Percentiles rank a stretch among this genome's conserved stretches.
Evolutionary conservation across 805 yeast species (phyloP).

Genomic region (Metschnikowia sp.): DNA sequence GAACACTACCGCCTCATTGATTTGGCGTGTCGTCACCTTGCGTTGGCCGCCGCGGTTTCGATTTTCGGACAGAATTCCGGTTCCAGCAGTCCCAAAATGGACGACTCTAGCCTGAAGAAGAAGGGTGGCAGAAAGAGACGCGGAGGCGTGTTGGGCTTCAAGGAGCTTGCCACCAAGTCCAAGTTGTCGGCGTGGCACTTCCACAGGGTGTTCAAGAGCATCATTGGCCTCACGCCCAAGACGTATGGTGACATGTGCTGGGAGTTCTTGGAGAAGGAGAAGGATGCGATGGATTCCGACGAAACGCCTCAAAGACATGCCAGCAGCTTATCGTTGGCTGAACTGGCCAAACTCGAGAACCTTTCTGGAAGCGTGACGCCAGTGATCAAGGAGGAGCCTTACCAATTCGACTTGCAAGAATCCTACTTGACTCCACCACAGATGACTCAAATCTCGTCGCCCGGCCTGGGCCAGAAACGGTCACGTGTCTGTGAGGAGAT

Average conservation of each 20-base stretch:
- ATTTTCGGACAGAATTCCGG: conserved; percentile 24
- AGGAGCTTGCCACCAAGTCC: conserved; percentile 81
- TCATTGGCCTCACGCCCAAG: conserved; percentile 84
- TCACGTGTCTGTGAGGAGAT: conserved; percentile 6
- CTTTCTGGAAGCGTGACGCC: background rate
- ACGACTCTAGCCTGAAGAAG: conserved; percentile 8
- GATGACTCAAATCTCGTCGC: background rate
- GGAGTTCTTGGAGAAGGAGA: conserved; percentile 45
- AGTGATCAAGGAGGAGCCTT: conserved; percentile 3
- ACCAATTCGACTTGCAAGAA: background rate
- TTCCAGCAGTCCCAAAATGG: conserved; percentile 21
- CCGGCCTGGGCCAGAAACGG: conserved; percentile 7
- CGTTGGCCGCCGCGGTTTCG: conserved; percentile 65
- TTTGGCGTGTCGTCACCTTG: conserved; percentile 80
- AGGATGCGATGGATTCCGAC: conserved; percentile 8
- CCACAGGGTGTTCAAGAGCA: conserved; percentile 83
- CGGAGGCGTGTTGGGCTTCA: conserved; percentile 80
- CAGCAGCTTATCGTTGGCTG: background rate
- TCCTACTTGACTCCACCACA: conserved; percentile 8
- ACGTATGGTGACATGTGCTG: conserved; percentile 84
- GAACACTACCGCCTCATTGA: conserved; percentile 70
- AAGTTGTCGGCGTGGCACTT: conserved; percentile 90
- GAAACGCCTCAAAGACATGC: background rate
- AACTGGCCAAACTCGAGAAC: background rate
- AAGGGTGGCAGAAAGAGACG: conserved; percentile 46